Conservation (phyloP, 2,329 filamentous ascomycete genomes). For the Cadophora sp. region DNA sequence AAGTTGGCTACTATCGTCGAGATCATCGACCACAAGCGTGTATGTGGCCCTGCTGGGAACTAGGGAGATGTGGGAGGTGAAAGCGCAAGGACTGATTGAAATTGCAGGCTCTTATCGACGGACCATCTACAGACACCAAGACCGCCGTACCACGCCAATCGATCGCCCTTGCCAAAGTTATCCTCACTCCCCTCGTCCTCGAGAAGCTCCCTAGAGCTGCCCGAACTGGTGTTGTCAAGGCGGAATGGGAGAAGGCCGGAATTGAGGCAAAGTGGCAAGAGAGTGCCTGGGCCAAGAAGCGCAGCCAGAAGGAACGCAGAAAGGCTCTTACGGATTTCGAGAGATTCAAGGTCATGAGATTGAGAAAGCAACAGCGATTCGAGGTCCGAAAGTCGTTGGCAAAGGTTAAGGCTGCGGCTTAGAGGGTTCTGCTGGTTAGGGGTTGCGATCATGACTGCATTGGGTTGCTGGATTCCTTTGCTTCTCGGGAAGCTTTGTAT, state of each 20-base stretch:
- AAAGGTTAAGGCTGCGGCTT: conserved; percentile 85
- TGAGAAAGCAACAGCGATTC: conserved; percentile 99
- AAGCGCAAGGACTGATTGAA: conserved; percentile 39
- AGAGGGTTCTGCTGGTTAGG: conserved; percentile 41
- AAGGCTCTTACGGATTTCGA: conserved; percentile 96
- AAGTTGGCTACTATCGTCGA: conserved; percentile 94
- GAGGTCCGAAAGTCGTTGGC: conserved; percentile 96
- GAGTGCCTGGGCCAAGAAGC: conserved; percentile 94
- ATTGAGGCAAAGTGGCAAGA: conserved; percentile 94
- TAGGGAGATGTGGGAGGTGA: conserved; percentile 15
- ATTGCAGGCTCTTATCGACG: conserved; percentile 90
- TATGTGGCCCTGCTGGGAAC: conserved; percentile 63
- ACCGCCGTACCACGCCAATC: conserved; percentile 87
- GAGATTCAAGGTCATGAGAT: conserved; percentile 99
- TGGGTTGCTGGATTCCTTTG: conserved; percentile 66
- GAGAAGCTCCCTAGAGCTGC: conserved; percentile 84
- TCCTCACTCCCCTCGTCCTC: conserved; percentile 90
- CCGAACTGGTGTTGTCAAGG: conserved; percentile 83
- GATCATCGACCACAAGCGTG: conserved; percentile 99
- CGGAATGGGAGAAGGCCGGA: conserved; percentile 87
- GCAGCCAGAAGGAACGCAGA: conserved; percentile 83
- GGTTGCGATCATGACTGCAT: conserved; percentile 57
- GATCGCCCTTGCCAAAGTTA: conserved; percentile 79
- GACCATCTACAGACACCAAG: conserved; percentile 82
- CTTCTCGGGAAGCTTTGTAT: conserved; percentile 68